Base-by-base conservation (phyloP, 306 rosid species). In the Heteromeles arbutifolia region DNA sequence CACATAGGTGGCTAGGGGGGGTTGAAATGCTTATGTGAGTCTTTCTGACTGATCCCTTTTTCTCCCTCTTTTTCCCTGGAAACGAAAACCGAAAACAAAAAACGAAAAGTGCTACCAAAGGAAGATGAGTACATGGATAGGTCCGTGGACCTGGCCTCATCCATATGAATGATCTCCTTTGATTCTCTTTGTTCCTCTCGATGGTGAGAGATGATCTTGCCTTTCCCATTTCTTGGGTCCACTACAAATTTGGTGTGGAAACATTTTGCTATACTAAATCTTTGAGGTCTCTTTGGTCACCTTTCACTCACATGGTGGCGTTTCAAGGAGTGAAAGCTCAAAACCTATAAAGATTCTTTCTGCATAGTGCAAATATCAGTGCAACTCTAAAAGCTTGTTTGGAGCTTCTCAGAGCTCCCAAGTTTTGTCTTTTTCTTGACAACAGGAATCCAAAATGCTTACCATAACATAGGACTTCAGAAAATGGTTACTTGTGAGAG, bases 161-260 rank as follows among this genome's bases (percentile, higher is more conserved):
- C 85, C 90, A 79, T 54, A 56, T 52, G 73, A 39, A 86, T 86
- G 83, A 90, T 89, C 80, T 84, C 82, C 78, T 77, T 87, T 87
- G 93, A 86, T 88, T 85, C 90, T 80, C 87, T 85, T 83, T 89
- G 88, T 77, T 86, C 81, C 83, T 68, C 41, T 59, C 78, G 89
- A 89, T 79, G 63, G 77, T 73, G 87, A 86, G 77, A 83, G 75
- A 82, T 88, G 84, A 83, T 82, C 37, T 75, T 82, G 79, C 78
- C 81, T 65, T 77, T 82, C 83, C 90, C 82, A 73, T 89, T 84
- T 81, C 92, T 80, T 21, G 73, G 90, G 89, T 34, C 96, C 91
- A 74, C 80, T 77, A 57, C 52, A 65, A 43, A 53, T 76, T 62
- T 70, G 17, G 50, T 44, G 25, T 65, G 74, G 70, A 41, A 78